Evolutionary conservation across 192 early-diverging fungal species (phyloP).

Genomic region (Coemansia sp.): DNA sequence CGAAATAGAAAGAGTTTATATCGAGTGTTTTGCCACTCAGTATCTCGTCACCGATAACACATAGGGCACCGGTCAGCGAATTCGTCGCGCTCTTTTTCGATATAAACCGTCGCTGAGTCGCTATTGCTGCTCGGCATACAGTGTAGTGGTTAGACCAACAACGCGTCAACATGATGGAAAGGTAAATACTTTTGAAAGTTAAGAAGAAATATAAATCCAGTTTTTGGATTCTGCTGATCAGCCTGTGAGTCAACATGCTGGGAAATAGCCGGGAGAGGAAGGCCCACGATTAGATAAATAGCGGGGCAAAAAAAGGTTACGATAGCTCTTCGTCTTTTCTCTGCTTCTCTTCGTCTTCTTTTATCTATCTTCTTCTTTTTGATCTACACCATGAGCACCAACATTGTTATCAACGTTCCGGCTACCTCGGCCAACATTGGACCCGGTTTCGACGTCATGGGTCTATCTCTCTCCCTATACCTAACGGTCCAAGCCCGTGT

Average conservation of each 20-base stretch:
- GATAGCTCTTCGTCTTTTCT: not conserved
- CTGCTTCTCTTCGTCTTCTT: not conserved
- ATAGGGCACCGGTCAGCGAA: slow-evolving; percentile 54
- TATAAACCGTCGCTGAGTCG: not conserved
- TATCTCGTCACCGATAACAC: slow-evolving; percentile 76
- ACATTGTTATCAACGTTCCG: slow-evolving; percentile 75
- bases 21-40: slow-evolving; percentile 73
- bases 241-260: not conserved
- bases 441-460: slow-evolving; percentile 96
- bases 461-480: slow-evolving; percentile 87
- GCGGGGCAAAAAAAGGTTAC: not conserved
- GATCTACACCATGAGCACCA: slow-evolving; percentile 9
- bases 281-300: too few species aligned
- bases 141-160: not conserved
- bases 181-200: not conserved
- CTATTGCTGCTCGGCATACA: not conserved
- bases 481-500: slow-evolving; percentile 68
- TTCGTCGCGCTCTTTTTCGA: not conserved
- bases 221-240: not conserved
- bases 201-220: not conserved
- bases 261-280: not conserved
- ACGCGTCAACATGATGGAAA: not conserved
- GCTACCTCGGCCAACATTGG: slow-evolving; percentile 98
- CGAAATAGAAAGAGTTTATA: slow-evolving; percentile 63
- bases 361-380: not conserved